Conservation (phyloP, 176 grass and related monocot species). For the Oryza nivara region DNA sequence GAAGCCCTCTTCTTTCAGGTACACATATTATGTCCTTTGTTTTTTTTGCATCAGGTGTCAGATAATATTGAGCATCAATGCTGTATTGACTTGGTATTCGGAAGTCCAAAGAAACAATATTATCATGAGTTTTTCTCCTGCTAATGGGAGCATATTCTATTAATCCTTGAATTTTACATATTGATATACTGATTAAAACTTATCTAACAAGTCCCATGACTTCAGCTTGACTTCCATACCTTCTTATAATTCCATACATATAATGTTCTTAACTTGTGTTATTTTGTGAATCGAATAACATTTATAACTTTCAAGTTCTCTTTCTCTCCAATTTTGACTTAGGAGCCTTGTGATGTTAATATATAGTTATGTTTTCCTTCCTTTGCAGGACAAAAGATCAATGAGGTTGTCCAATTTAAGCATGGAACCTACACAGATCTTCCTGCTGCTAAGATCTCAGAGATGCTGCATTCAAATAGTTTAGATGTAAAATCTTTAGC, state of each 20-base stretch:
- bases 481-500: constrained; percentile 83
- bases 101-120: constrained; percentile 20
- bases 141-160: not conserved
- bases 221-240: constrained; percentile 5
- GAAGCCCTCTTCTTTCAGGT: constrained; percentile 74
- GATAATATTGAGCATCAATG: constrained; percentile 18
- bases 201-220: not conserved
- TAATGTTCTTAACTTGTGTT: not conserved
- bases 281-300: not conserved
- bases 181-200: constrained; percentile 3
- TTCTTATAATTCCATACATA: constrained; percentile 7
- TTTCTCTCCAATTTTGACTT: constrained; percentile 4
- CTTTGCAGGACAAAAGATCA: constrained; percentile 69
- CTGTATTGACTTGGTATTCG: not conserved
- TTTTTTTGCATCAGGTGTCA: constrained; percentile 26
- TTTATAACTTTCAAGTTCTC: constrained; percentile 1
- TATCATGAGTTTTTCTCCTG: not conserved
- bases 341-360: not conserved
- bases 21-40: constrained; percentile 30
- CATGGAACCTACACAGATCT: constrained; percentile 77
- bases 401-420: constrained; percentile 76
- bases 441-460: constrained; percentile 78
- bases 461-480: constrained; percentile 91
- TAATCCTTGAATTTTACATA: constrained; percentile 11
- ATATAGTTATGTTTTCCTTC: constrained; percentile 32